Evolutionary conservation across 371 early-diverging fungal species (phyloP).

Genomic region (Mortierella sp.): DNA sequence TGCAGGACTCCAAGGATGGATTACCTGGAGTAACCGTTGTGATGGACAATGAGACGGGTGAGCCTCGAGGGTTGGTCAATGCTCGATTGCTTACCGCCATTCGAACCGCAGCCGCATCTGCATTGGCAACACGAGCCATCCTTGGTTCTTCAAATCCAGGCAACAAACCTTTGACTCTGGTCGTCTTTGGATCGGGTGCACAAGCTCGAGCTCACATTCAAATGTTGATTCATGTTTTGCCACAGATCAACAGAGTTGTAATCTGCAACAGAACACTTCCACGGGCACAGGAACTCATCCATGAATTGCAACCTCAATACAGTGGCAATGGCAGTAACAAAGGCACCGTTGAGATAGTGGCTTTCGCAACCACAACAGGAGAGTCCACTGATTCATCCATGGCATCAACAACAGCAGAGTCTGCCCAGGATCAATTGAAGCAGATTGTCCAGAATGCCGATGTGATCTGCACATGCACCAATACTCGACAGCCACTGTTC

Average conservation of each 20-base stretch:
- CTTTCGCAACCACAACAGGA: slow-evolving; percentile 53
- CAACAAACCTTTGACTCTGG: slow-evolving; percentile 33
- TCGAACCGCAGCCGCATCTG: slow-evolving; percentile 73
- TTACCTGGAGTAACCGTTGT: slow-evolving; percentile 66
- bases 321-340: slow-evolving; percentile 5
- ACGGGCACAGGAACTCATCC: slow-evolving; percentile 55
- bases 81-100: slow-evolving; percentile 66
- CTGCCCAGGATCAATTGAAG: slow-evolving; percentile 24
- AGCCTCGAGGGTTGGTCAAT: slow-evolving; percentile 65
- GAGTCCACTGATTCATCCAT: slow-evolving; percentile 6
- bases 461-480: slow-evolving; percentile 72
- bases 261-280: slow-evolving; percentile 66
- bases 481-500: slow-evolving; percentile 60
- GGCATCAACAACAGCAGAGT: background rate
- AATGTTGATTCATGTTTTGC: slow-evolving; percentile 61
- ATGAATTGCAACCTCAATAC: slow-evolving; percentile 51
- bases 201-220: slow-evolving; percentile 69
- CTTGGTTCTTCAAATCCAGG: background rate
- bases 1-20: slow-evolving; percentile 59
- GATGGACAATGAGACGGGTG: slow-evolving; percentile 61
- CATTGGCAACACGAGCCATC: slow-evolving; percentile 59
- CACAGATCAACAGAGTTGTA: slow-evolving; percentile 56
- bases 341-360: slow-evolving; percentile 30
- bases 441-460: slow-evolving; percentile 60
- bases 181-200: slow-evolving; percentile 71